These are phyloP conservation scores for Achlya hypogyna DNA, from an alignment of 352 stramenopile genomes.

Conservation along the genomic window DNA sequence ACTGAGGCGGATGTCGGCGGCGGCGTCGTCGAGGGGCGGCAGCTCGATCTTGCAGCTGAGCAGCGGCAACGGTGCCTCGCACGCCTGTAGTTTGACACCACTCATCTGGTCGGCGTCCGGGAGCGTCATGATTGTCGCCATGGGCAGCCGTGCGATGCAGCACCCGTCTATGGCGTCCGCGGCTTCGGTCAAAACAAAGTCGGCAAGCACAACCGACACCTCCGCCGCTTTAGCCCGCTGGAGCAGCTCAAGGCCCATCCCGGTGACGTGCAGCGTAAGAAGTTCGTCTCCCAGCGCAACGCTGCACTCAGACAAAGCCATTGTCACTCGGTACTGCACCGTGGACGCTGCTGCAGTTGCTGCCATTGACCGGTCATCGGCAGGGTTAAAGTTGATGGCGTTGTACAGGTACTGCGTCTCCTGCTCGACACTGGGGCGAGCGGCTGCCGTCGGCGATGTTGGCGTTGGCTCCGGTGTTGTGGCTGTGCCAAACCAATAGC, in stretches of 20 bases:
- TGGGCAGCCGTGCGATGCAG: background rate
- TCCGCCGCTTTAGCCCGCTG: background rate
- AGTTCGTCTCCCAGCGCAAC: constrained; percentile 28
- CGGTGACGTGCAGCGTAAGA: background rate
- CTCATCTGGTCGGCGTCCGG: constrained; percentile 60
- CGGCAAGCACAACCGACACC: background rate
- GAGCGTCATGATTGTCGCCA: constrained; percentile 56
- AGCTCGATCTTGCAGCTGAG: constrained; percentile 24
- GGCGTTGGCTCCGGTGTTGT: background rate
- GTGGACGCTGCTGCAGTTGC: constrained; percentile 33
- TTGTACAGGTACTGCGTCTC: constrained; percentile 72
- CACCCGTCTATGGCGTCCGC: background rate
- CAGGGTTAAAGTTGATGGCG: constrained; percentile 72
- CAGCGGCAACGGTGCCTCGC: constrained; percentile 55
- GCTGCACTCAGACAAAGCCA: constrained; percentile 41
- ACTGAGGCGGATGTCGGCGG: constrained; percentile 35
- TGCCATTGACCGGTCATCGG: constrained; percentile 20
- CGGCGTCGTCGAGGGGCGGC: background rate
- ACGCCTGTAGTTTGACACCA: constrained; percentile 54
- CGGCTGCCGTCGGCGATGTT: background rate
- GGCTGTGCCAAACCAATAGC: constrained; percentile 41
- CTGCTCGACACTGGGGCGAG: constrained; percentile 33
- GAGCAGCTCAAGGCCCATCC: background rate
- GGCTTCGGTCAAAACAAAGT: constrained; percentile 7
- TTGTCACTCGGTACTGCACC: constrained; percentile 73